These are phyloP conservation scores for Taphrina betulina DNA, from an alignment of 1,139 yeast species.

Conservation along the genomic window DNA sequence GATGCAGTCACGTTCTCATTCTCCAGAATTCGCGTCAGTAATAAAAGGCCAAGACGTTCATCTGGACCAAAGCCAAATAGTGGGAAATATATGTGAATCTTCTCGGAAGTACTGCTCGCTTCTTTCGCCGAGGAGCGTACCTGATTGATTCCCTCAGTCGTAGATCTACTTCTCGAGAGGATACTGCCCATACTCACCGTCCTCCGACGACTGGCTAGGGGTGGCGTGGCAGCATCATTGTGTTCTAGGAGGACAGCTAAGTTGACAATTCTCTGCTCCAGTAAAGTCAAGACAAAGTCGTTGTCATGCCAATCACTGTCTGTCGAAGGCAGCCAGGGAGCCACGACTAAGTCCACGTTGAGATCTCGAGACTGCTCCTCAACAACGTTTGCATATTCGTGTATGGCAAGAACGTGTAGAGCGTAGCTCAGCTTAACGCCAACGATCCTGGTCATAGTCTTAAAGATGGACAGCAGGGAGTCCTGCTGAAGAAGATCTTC, in stretches of 20 bases:
- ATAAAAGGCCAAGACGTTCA: slow-evolving; percentile 29
- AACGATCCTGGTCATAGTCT: slow-evolving; percentile 28
- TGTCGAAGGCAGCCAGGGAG: slow-evolving; percentile 34
- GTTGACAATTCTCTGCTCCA: slow-evolving; percentile 12
- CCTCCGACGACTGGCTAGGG: slow-evolving; percentile 11
- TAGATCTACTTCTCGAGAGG: slow-evolving; percentile 7
- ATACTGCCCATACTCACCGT: slow-evolving; percentile 26
- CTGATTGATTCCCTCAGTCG: slow-evolving; percentile 4
- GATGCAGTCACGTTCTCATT: slow-evolving; percentile 33
- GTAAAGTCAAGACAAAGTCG: slow-evolving; percentile 18
- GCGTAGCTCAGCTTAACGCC: slow-evolving; percentile 30
- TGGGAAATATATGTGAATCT: slow-evolving; percentile 33
- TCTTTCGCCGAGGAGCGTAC: neutral
- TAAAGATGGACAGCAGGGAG: slow-evolving; percentile 34
- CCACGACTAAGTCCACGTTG: slow-evolving; percentile 29
- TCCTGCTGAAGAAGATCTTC: slow-evolving; percentile 31
- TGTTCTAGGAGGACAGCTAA: slow-evolving; percentile 26
- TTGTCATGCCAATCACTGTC: slow-evolving; percentile 30
- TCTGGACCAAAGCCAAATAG: slow-evolving; percentile 34
- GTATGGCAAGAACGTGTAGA: slow-evolving; percentile 31
- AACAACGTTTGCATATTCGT: slow-evolving; percentile 25
- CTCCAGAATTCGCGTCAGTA: slow-evolving; percentile 24
- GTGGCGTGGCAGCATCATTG: neutral
- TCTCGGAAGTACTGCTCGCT: slow-evolving; percentile 8
- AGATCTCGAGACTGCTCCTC: slow-evolving; percentile 21